A percentile compares a stretch with the other conserved stretches of the same genome.
Conservation (phyloP, 2,329 filamentous ascomycete genomes). For the Tolypocladium inflatum region DNA sequence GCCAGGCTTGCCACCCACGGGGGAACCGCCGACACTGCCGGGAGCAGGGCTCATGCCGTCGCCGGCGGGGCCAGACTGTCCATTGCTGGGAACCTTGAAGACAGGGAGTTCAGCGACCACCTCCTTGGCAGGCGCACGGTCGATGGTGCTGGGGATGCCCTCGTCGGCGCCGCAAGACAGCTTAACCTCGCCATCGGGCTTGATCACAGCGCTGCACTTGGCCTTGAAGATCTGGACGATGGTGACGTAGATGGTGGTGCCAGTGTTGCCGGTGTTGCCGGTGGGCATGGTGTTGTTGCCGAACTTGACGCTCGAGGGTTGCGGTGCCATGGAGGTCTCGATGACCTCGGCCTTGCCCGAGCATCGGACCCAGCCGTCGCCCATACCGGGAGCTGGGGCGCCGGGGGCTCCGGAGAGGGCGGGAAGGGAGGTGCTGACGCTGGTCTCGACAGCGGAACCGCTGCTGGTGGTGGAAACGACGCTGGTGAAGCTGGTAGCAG, state of each 20-base stretch:
- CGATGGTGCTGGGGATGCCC: not conserved
- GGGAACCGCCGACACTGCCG: too few relatives aligned
- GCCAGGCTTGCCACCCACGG: too few relatives aligned
- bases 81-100: not conserved
- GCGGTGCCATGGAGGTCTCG: not conserved
- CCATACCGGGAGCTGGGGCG: not conserved
- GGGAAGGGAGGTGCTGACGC: too few relatives aligned
- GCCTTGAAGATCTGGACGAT: not conserved
- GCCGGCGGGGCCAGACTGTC: not conserved
- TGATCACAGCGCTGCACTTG: not conserved
- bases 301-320: not conserved
- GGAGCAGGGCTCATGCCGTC: not conserved
- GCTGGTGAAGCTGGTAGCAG: not conserved
- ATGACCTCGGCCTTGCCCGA: not conserved
- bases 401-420: not conserved
- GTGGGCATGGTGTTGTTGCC: not conserved
- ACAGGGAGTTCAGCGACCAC: not conserved
- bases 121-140: not conserved
- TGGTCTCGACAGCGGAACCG: too few relatives aligned
- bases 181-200: not conserved
- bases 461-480: too few relatives aligned
- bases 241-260: not conserved
- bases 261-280: not conserved
- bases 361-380: not conserved
- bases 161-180: not conserved